These are phyloP conservation scores for Westerdykella sp. DNA, from an alignment of 2,329 filamentous ascomycete species.

Conservation along the genomic window DNA sequence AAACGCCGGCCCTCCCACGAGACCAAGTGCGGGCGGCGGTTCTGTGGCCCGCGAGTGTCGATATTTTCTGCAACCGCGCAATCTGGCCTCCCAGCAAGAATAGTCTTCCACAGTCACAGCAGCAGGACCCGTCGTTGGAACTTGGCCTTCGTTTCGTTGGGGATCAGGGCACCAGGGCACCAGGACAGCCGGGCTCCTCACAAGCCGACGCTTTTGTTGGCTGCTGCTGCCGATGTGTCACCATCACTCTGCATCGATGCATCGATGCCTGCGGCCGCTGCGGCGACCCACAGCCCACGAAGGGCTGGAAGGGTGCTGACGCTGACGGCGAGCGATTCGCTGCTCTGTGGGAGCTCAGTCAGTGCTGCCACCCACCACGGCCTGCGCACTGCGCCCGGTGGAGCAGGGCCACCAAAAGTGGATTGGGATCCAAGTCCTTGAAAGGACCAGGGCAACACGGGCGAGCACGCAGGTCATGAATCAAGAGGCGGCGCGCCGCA, in stretches of 20 bases:
- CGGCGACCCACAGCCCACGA: conserved; percentile 4
- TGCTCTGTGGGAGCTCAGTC: background rate
- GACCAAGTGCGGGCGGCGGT: too few species aligned
- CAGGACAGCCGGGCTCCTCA: background rate
- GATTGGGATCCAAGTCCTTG: too few species aligned
- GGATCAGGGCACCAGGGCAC: background rate
- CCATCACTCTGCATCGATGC: background rate
- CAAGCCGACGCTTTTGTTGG: background rate
- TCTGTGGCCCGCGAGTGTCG: too few species aligned
- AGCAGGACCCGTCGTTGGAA: too few species aligned
- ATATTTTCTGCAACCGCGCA: too few species aligned
- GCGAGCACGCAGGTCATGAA: conserved; percentile 4
- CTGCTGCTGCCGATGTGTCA: background rate
- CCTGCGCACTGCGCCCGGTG: background rate
- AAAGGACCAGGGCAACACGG: too few species aligned
- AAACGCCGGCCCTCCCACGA: too few species aligned
- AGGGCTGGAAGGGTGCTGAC: background rate
- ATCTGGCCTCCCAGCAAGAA: too few species aligned
- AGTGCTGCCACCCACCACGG: background rate
- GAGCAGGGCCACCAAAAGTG: background rate
- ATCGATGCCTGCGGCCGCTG: conserved; percentile 12
- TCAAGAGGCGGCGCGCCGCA: conserved; percentile 2
- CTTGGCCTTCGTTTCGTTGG: too few species aligned
- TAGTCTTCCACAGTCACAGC: too few species aligned
- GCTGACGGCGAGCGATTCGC: background rate